Conservation (phyloP, 805 yeast genomes). For the Pichia cephalocereana region DNA sequence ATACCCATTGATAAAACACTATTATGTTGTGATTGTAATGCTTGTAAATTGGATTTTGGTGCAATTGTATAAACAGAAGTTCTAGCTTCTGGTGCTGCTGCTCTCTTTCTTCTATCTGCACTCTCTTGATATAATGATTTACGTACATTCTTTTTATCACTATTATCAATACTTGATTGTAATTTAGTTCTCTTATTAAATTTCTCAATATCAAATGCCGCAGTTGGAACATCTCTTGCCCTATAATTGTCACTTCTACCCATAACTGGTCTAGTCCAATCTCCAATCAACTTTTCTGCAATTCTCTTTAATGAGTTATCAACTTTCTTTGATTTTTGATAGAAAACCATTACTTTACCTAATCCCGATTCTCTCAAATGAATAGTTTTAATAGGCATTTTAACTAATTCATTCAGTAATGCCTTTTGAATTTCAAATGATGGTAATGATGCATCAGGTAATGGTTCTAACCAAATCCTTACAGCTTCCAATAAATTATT, state of each 20-base stretch:
- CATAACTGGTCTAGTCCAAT: slow-evolving; percentile 98
- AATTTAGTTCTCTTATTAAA: slow-evolving; percentile 34
- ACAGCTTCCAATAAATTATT: slow-evolving; percentile 89
- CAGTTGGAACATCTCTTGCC: slow-evolving; percentile 66
- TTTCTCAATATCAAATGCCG: slow-evolving; percentile 56
- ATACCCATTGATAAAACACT: slow-evolving; percentile 34
- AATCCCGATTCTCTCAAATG: slow-evolving; percentile 91
- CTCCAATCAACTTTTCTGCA: slow-evolving; percentile 87
- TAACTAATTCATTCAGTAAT: slow-evolving; percentile 60
- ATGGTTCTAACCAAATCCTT: slow-evolving; percentile 94
- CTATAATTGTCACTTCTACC: slow-evolving; percentile 92
- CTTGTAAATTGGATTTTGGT: slow-evolving; percentile 59
- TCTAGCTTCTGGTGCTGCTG: slow-evolving; percentile 90
- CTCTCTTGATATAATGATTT: slow-evolving; percentile 76
- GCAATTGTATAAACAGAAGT: slow-evolving; percentile 86
- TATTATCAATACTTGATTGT: slow-evolving; percentile 22
- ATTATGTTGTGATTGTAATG: slow-evolving; percentile 34
- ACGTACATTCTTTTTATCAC: slow-evolving; percentile 20
- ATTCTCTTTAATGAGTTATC: slow-evolving; percentile 78
- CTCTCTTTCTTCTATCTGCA: slow-evolving; percentile 87
- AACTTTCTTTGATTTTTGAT: slow-evolving; percentile 82
- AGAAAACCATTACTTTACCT: slow-evolving; percentile 88
- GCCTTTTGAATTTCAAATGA: slow-evolving; percentile 92
- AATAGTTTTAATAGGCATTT: slow-evolving; percentile 88
- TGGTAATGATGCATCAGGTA: slow-evolving; percentile 97